Evolutionary conservation across 1,139 yeast species (phyloP).

Genomic region (Yamadazyma oceani): DNA sequence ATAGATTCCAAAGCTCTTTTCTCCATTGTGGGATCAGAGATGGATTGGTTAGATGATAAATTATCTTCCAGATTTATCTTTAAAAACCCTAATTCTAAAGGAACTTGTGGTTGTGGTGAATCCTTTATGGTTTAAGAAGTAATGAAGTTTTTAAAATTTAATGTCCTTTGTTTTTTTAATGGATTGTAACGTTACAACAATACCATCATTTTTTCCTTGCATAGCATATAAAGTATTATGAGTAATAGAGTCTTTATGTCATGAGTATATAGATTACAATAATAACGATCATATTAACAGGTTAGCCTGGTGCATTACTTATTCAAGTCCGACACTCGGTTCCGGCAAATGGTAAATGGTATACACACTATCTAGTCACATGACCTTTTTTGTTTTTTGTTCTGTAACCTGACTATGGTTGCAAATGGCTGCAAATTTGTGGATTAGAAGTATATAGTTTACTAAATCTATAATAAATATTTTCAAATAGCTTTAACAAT

Average conservation of each 20-base stretch:
- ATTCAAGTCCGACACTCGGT: constrained; percentile 1
- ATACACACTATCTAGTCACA: background rate
- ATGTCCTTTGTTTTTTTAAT: too few species aligned
- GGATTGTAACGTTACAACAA: too few species aligned
- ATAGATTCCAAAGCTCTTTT: constrained; percentile 95
- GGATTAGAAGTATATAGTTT: background rate
- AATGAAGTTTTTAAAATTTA: too few species aligned
- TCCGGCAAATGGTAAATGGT: background rate
- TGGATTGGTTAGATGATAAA: constrained; percentile 98
- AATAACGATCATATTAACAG: background rate
- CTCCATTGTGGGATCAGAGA: constrained; percentile 93
- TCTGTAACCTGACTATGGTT: background rate
- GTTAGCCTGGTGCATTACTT: too few species aligned
- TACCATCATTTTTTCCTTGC: too few species aligned
- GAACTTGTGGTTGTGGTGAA: constrained; percentile 98
- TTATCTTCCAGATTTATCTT: constrained; percentile 86
- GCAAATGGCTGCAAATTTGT: constrained; percentile 10
- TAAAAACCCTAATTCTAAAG: constrained; percentile 93
- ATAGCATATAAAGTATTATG: background rate
- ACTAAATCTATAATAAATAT: too few species aligned
- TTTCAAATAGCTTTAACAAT: too few species aligned
- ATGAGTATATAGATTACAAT: constrained; percentile 1
- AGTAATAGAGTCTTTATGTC: background rate
- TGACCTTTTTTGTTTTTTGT: background rate
- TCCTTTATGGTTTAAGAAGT: constrained; percentile 82